Evolutionary conservation across 2,329 filamentous ascomycete species (phyloP), one percentile per base, ranked within the genome.

Genomic region (Botrytis pseudocinerea): DNA sequence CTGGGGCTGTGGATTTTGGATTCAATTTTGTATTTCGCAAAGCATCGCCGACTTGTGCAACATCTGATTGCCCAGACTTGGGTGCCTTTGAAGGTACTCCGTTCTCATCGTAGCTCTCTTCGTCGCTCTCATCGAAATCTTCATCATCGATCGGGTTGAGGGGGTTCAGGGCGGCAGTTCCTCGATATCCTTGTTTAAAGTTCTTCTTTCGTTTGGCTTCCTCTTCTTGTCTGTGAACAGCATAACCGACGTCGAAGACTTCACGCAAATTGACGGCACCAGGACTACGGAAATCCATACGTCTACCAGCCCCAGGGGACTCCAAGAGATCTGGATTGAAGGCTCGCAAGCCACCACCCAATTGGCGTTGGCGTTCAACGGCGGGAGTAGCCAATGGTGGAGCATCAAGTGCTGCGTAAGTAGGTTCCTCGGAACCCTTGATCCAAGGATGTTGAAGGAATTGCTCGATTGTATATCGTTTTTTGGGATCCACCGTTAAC

Each of bases 361-460:
- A 48, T 72, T 80, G 80, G 48, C 74, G 78, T 59, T 80, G 75
- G n/a, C 80, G 77, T 73, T 82, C 81, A 73, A 84, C 81, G 2
- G 90, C 84, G 12, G 91, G 91, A 0, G 91, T 93, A 20, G 91
- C 91, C n/a, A 92, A 85, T 65, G 91, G 91, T 66, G 91, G 91
- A 25, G 91, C 91, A 78, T 93, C 91, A 6, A 86, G 84, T 25
- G 91, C 91, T 5, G 91, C 88, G 73, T 88, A 85, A 0, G 91
- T 93, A 51, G 87, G 86, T 81, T 93, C 91, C 66, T 90, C 87
- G 0, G 89, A 91, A 74, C 90, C 87, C 68, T 89, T 89, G 78
- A 98, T 93, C 96, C 96, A 99, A 0, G 96, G 96, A 79, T 99
- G 96, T n/a, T 88, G 88, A 73, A 99, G 85, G 84, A 99, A 99